Conservation (phyloP, 176 grass and related monocot species). For the Saccharum spontaneum region DNA sequence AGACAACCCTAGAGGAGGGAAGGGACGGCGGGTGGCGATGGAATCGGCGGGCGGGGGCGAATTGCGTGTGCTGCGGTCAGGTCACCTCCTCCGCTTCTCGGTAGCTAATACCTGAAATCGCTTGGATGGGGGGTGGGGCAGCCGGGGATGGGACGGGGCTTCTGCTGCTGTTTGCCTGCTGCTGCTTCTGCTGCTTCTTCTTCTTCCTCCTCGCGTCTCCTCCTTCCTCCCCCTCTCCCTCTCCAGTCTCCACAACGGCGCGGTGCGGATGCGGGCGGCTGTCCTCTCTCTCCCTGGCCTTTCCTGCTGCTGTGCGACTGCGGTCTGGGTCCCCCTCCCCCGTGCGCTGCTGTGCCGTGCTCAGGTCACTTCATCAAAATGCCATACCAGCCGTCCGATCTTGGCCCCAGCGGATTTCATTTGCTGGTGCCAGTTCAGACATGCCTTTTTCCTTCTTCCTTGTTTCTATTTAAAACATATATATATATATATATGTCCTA, state of each 20-base stretch:
- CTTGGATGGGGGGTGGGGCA: not conserved
- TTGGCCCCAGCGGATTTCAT: not conserved
- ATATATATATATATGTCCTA: too few species aligned
- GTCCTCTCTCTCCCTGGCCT: not conserved
- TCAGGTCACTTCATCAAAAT: not conserved
- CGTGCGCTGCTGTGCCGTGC: not conserved
- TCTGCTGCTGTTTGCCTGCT: not conserved
- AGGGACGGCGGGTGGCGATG: not conserved
- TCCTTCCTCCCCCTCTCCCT: not conserved
- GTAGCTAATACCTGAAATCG: not conserved
- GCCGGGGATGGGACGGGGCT: not conserved
- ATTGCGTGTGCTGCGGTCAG: not conserved
- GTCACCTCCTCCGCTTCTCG: not conserved
- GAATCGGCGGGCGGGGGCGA: slow-evolving; percentile 14
- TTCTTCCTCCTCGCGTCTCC: not conserved
- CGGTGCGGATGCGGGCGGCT: slow-evolving; percentile 1
- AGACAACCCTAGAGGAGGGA: slow-evolving; percentile 10
- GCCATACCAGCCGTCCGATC: not conserved
- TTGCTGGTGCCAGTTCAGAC: too few species aligned
- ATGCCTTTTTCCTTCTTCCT: too few species aligned
- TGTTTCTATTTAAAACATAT: too few species aligned
- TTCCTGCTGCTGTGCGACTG: not conserved
- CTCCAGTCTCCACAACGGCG: not conserved
- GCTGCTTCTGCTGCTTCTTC: not conserved
- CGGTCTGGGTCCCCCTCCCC: not conserved